These are phyloP conservation scores for Colletotrichum cuscutae DNA, from an alignment of 2,329 filamentous ascomycete species.

Conservation along the genomic window DNA sequence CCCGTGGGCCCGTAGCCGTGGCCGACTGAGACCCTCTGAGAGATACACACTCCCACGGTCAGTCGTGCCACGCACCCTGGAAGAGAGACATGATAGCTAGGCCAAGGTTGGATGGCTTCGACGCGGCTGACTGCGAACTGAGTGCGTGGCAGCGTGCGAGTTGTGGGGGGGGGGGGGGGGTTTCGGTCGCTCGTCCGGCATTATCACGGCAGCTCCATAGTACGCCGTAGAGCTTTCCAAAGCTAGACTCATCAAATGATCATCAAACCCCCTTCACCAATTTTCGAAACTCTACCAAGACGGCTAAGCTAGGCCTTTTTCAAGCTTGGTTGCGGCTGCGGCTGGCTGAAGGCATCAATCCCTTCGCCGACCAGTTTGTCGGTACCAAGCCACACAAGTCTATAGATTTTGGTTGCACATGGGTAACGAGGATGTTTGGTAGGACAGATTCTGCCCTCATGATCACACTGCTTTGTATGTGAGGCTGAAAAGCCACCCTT, in stretches of 20 bases:
- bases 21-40: too few relatives aligned
- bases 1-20: not conserved
- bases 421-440: not conserved
- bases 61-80: too few relatives aligned
- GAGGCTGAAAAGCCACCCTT: not conserved
- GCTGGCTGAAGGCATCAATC: not conserved
- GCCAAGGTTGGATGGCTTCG: not conserved
- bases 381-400: not conserved
- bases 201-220: conserved; percentile 1
- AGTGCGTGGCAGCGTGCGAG: conserved; percentile 9
- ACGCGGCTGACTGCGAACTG: not conserved
- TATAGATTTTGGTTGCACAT: not conserved
- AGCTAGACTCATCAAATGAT: not conserved
- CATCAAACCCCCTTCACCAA: not conserved
- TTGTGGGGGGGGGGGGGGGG: not conserved
- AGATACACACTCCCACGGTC: too few relatives aligned
- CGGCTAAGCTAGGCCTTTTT: not conserved
- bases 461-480: not conserved
- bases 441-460: not conserved
- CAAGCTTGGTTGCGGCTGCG: not conserved
- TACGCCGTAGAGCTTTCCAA: not conserved
- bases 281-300: not conserved
- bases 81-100: not conserved
- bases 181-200: conserved; percentile 1
- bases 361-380: not conserved